phyloP scores from a whole-genome alignment of 2,329 filamentous ascomycete species.

The Periglandula ipomoeae region DNA sequence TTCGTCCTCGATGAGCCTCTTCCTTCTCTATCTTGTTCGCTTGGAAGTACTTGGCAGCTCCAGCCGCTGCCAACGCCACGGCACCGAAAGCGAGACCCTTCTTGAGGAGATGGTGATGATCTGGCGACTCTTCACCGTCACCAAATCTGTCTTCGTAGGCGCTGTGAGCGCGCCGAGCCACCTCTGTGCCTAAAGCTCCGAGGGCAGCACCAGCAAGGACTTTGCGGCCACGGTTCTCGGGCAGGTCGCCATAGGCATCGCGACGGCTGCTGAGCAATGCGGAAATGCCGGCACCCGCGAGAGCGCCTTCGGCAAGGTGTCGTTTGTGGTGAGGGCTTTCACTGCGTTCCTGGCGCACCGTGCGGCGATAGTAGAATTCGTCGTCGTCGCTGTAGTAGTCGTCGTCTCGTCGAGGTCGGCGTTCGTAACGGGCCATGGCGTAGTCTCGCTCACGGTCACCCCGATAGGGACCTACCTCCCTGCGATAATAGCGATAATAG shows the following conservation, averaged over 20 bases:
- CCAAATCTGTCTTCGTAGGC: conserved; percentile 47
- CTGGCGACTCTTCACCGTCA: conserved; percentile 28
- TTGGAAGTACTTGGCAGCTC: conserved; percentile 56
- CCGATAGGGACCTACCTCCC: conserved; percentile 32
- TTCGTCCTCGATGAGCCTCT: conserved; percentile 47
- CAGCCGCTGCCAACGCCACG: conserved; percentile 53
- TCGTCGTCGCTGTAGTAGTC: conserved; percentile 39
- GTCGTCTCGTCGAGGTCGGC: conserved; percentile 31
- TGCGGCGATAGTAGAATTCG: conserved; percentile 36
- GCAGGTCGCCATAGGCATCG: conserved; percentile 38
- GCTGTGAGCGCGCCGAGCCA: conserved; percentile 49
- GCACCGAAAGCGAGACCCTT: conserved; percentile 55
- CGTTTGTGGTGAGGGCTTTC: conserved; percentile 45
- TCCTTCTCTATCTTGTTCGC: conserved; percentile 52
- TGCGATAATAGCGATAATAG: conserved; percentile 39
- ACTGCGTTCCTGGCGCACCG: conserved; percentile 41
- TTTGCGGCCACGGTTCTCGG: conserved; percentile 45
- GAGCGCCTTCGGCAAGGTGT: conserved; percentile 54
- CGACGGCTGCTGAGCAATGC: conserved; percentile 50
- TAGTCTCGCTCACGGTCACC: conserved; percentile 19
- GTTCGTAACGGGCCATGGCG: conserved; percentile 27
- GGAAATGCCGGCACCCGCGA: conserved; percentile 52
- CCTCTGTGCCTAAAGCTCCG: conserved; percentile 53
- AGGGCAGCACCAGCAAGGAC: conserved; percentile 53
- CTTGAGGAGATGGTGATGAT: conserved; percentile 42